These are phyloP conservation scores for Boletus coccyginus DNA, from an alignment of 768 basidiomycete genomes.

Conservation along the genomic window DNA sequence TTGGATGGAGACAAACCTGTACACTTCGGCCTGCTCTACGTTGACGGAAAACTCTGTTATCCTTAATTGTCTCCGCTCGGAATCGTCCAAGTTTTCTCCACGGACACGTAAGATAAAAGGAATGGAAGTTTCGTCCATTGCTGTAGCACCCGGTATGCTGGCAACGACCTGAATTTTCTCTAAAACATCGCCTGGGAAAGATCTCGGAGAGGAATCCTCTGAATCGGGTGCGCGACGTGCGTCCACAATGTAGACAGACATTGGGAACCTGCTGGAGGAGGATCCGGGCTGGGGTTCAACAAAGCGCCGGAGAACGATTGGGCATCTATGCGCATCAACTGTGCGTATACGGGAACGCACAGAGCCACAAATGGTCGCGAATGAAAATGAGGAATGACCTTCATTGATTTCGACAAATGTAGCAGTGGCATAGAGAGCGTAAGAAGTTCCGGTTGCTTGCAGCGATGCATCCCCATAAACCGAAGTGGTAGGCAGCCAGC, in stretches of 20 bases:
- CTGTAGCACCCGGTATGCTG: slow-evolving; percentile 55
- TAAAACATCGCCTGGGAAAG: slow-evolving; percentile 53
- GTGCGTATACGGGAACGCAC: slow-evolving; percentile 46
- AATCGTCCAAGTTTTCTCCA: slow-evolving; percentile 46
- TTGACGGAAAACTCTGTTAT: slow-evolving; percentile 55
- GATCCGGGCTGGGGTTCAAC: slow-evolving; percentile 39
- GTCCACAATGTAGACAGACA: slow-evolving; percentile 45
- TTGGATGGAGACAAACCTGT: slow-evolving; percentile 45
- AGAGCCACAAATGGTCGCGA: slow-evolving; percentile 55
- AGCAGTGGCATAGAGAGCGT: slow-evolving; percentile 66
- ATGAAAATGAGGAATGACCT: slow-evolving; percentile 39
- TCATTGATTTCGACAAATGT: slow-evolving; percentile 52
- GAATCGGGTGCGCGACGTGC: slow-evolving; percentile 26
- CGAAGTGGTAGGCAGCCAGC: slow-evolving; percentile 77
- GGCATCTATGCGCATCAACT: slow-evolving; percentile 37
- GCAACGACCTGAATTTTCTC: slow-evolving; percentile 63
- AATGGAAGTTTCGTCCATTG: slow-evolving; percentile 45
- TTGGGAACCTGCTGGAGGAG: slow-evolving; percentile 28
- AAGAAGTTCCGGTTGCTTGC: slow-evolving; percentile 57
- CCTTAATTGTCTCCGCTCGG: slow-evolving; percentile 53
- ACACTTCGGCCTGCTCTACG: slow-evolving; percentile 62
- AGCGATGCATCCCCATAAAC: slow-evolving; percentile 40
- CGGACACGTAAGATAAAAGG: slow-evolving; percentile 62
- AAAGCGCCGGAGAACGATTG: slow-evolving; percentile 55
- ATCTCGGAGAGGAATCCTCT: slow-evolving; percentile 6